phyloP scores from a whole-genome alignment of 1,284 basidiomycete species.

The Cryptococcus sp. region DNA sequence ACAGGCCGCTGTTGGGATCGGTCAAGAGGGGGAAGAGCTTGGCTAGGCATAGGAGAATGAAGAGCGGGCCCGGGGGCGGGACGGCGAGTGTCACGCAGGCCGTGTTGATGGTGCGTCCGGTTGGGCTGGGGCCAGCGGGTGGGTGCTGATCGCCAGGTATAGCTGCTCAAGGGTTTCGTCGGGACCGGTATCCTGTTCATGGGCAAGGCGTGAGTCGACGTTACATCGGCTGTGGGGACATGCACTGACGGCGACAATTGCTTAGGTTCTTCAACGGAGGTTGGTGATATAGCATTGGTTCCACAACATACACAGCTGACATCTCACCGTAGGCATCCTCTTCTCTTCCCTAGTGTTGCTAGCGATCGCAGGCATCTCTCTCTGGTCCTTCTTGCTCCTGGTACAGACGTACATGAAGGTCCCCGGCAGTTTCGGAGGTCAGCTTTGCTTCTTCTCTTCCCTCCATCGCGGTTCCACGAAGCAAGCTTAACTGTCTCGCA shows the following conservation, averaged over 20 bases:
- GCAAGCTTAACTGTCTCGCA: conserved; percentile 7
- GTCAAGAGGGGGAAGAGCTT: conserved; percentile 43
- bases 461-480: not conserved
- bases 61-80: conserved; percentile 57
- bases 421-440: conserved; percentile 88
- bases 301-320: conserved; percentile 3
- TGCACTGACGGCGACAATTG: not conserved
- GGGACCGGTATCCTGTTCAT: conserved; percentile 96
- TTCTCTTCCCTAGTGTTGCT: conserved; percentile 81
- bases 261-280: conserved; percentile 86
- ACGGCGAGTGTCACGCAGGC: conserved; percentile 85
- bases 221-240: not conserved
- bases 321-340: conserved; percentile 58
- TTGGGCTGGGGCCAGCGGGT: not conserved
- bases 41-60: conserved; percentile 56
- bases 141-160: conserved; percentile 6
- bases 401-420: conserved; percentile 85
- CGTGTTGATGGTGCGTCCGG: conserved; percentile 72
- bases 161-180: conserved; percentile 92
- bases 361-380: conserved; percentile 78
- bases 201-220: conserved; percentile 72
- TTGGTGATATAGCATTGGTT: conserved; percentile 5
- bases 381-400: conserved; percentile 92
- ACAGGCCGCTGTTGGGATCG: conserved; percentile 37
- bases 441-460: conserved; percentile 21